Conservation (phyloP, 257 asterid species). For the Penstemon davidsonii region DNA sequence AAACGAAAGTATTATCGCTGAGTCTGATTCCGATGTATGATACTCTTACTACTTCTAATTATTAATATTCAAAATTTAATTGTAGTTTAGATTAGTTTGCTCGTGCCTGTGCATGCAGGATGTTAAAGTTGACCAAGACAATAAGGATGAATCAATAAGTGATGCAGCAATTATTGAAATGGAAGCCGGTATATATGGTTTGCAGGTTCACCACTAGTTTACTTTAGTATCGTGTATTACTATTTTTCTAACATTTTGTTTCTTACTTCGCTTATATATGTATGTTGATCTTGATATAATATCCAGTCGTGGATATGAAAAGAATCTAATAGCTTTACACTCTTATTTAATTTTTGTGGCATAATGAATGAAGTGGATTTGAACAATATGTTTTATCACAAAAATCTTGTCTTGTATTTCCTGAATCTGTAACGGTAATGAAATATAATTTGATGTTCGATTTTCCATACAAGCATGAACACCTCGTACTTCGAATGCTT, state of each 20-base stretch:
- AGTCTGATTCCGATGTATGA: conserved; percentile 53
- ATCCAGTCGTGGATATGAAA: neutral
- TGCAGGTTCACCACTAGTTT: conserved; percentile 57
- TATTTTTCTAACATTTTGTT: conserved; percentile 12
- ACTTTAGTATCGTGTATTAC: conserved; percentile 12
- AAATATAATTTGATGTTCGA: neutral
- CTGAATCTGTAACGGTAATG: neutral
- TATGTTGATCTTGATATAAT: neutral
- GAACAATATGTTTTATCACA: neutral
- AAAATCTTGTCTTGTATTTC: neutral
- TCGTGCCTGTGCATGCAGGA: conserved; percentile 40
- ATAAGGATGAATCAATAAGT: conserved; percentile 39
- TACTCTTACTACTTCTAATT: conserved; percentile 22
- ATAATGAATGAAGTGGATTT: conserved; percentile 1
- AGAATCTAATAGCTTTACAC: neutral
- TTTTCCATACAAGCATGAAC: neutral
- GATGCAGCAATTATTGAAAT: conserved; percentile 66
- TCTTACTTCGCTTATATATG: neutral
- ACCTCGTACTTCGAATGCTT: neutral
- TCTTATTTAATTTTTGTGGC: neutral
- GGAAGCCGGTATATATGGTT: conserved; percentile 75
- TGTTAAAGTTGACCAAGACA: conserved; percentile 39
- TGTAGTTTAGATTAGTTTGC: conserved; percentile 14
- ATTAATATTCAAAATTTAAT: conserved; percentile 8
- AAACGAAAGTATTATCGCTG: conserved; percentile 37